These are phyloP conservation scores for Wickerhamomyces sp. DNA, from an alignment of 1,139 yeast genomes.

Conservation along the genomic window DNA sequence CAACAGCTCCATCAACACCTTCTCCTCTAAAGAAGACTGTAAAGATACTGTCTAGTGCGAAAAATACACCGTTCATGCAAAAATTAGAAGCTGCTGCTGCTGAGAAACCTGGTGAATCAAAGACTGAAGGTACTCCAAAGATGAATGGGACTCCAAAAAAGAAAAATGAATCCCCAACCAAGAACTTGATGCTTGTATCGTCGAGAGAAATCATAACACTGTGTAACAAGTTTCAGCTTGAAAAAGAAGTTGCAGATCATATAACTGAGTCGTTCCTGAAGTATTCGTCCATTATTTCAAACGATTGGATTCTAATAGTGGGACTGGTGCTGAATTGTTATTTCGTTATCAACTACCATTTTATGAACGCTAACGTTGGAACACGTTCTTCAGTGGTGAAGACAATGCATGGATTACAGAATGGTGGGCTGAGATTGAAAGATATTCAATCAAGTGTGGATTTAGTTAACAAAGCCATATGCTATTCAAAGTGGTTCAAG, in stretches of 20 bases:
- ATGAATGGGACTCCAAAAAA: not conserved
- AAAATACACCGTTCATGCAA: constrained; percentile 11
- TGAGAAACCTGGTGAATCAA: not conserved
- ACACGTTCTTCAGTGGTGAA: constrained; percentile 42
- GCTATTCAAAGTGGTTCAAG: constrained; percentile 50
- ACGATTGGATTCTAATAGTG: constrained; percentile 66
- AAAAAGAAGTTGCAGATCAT: constrained; percentile 44
- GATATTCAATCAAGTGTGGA: constrained; percentile 49
- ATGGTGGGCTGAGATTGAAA: constrained; percentile 43
- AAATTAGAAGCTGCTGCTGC: constrained; percentile 15
- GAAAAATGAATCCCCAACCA: not conserved
- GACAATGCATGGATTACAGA: constrained; percentile 48
- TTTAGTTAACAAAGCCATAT: constrained; percentile 47
- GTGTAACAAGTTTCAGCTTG: constrained; percentile 61
- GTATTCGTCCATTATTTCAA: constrained; percentile 49
- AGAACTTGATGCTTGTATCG: constrained; percentile 23
- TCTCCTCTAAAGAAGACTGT: constrained; percentile 10
- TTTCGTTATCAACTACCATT: constrained; percentile 45
- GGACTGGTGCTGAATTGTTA: constrained; percentile 61
- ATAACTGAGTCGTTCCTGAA: constrained; percentile 47
- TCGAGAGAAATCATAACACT: constrained; percentile 51
- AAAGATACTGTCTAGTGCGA: constrained; percentile 13
- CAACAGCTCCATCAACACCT: constrained; percentile 4
- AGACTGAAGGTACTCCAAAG: constrained; percentile 8
- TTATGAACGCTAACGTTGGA: constrained; percentile 42